phyloP scores from a whole-genome alignment of 352 stramenopile genomes.

The Pythium rishiriense region DNA sequence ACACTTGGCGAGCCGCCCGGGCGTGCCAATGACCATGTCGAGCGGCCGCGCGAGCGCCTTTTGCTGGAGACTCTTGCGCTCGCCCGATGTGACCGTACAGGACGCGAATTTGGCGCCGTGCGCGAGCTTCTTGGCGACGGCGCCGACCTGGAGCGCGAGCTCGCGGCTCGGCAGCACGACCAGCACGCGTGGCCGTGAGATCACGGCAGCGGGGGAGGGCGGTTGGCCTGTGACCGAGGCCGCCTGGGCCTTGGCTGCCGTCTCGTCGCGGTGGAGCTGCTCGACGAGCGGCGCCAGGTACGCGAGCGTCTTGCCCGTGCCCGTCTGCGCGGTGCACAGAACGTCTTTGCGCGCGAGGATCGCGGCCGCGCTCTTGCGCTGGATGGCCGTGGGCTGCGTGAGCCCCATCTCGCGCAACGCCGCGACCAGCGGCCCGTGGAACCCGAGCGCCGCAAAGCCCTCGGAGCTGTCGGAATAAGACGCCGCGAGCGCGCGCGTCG shows the following conservation, averaged over 20 bases:
- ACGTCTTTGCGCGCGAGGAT: slow-evolving; percentile 34
- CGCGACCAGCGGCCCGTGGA: slow-evolving; percentile 23
- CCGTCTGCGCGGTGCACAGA: slow-evolving; percentile 38
- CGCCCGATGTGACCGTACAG: slow-evolving; percentile 57
- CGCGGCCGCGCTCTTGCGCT: slow-evolving; percentile 30
- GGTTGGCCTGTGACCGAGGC: too few species aligned
- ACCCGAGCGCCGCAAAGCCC: slow-evolving; percentile 25
- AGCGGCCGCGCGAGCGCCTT: slow-evolving; percentile 37
- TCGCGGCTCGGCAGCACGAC: slow-evolving; percentile 48
- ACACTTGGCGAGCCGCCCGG: slow-evolving; percentile 70
- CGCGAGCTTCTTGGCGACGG: slow-evolving; percentile 59
- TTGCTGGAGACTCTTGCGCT: slow-evolving; percentile 36
- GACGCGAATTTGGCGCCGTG: slow-evolving; percentile 74
- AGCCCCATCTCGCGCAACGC: slow-evolving; percentile 31
- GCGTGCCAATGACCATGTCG: slow-evolving; percentile 74
- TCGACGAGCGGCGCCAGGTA: slow-evolving; percentile 36
- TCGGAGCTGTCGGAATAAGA: background rate
- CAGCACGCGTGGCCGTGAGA: slow-evolving; percentile 16
- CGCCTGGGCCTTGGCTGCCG: background rate
- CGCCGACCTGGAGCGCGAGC: slow-evolving; percentile 63
- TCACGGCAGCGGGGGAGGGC: background rate
- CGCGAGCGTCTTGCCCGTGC: slow-evolving; percentile 40
- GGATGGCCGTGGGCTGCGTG: slow-evolving; percentile 29
- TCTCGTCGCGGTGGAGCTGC: slow-evolving; percentile 28
- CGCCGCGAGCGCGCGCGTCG: background rate